Base-by-base conservation (phyloP, 1,284 basidiomycete species). In the Ganoderma boninense region DNA sequence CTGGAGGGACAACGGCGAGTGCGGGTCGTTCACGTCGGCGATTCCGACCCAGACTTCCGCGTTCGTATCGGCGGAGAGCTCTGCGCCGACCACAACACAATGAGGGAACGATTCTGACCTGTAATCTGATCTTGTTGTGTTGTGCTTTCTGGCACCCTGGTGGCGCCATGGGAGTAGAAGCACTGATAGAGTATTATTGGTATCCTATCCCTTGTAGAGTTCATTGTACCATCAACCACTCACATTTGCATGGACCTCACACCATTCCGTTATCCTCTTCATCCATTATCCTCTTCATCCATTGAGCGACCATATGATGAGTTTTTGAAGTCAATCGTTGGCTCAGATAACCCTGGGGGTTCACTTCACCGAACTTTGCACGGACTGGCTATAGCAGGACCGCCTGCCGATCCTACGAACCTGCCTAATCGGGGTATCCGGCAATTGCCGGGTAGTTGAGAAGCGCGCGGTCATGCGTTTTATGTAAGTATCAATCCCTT, bases 1-100 rank as follows among this genome's bases (percentile, higher is more conserved):
- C 65, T 86, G 85, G 85, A 75, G 74, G 18, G 79, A 83, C 66
- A 77, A 84, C 26, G 85, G 85, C 26, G 72, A 74, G 20, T 86
- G 85, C 67, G 56, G 65, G 52, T 70, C 70, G 65, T 69, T 70
- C 69, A 67, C 68, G 7, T 62, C 67, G 13, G 69, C 70, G 13
- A 42, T 68, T 23, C 67, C 70, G 5, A 74, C 69, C n/a, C 66
- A 60, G 32, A 66, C 63, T 38, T 40, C 35, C 38, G 40, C 35
- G 29, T 59, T 38, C 57, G 32, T 35, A 18, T 59, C 14, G 16
- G 57, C 57, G 29, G 7, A 7, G 18, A 59, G 57, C 20, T 38
- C 20, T 29, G 29, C 40, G 35, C n/a, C 35, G 10, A 23, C n/a
- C 23, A 23, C 49, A 6, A 13, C 26, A 2, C 46, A 49, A 6